phyloP scores from a whole-genome alignment of 1,139 yeast genomes.

The Ogataea hybrid region DNA sequence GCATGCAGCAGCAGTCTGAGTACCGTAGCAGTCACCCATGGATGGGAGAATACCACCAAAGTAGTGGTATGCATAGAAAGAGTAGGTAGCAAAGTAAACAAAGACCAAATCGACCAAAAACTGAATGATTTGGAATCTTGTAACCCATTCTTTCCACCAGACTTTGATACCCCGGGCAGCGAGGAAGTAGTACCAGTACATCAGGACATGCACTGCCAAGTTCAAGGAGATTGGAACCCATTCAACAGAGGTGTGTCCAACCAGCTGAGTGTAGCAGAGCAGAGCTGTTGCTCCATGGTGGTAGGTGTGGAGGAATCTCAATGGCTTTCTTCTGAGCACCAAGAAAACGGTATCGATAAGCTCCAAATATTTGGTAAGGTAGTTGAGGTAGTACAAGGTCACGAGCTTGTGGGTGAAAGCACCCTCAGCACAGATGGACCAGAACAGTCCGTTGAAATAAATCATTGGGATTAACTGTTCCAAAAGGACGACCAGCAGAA shows the following conservation, averaged over 20 bases:
- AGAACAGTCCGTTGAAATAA: conserved; percentile 58
- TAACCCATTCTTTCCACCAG: conserved; percentile 92
- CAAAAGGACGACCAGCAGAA: conserved; percentile 58
- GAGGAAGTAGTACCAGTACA: conserved; percentile 83
- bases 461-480: conserved; percentile 74
- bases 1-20: conserved; percentile 65
- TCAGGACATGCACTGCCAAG: conserved; percentile 74
- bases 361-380: conserved; percentile 68
- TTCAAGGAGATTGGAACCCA: conserved; percentile 79
- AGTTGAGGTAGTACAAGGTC: conserved; percentile 69
- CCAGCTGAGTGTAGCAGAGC: conserved; percentile 74
- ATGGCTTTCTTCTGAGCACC: conserved; percentile 71
- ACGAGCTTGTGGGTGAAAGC: conserved; percentile 74
- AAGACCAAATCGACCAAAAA: conserved; percentile 69
- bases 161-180: conserved; percentile 80
- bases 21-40: conserved; percentile 73
- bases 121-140: conserved; percentile 76
- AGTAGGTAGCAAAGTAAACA: conserved; percentile 75
- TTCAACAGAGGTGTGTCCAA: conserved; percentile 70
- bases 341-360: conserved; percentile 72
- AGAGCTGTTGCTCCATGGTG: conserved; percentile 87
- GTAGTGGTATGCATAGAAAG: conserved; percentile 47
- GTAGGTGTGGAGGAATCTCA: conserved; percentile 75
- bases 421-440: conserved; percentile 58
- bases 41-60: conserved; percentile 46